Percentiles rank a stretch among this genome's conserved stretches.
Evolutionary conservation across 495 filamentous ascomycete species (phyloP).

Genomic region (Xanthoparmelia taractica): DNA sequence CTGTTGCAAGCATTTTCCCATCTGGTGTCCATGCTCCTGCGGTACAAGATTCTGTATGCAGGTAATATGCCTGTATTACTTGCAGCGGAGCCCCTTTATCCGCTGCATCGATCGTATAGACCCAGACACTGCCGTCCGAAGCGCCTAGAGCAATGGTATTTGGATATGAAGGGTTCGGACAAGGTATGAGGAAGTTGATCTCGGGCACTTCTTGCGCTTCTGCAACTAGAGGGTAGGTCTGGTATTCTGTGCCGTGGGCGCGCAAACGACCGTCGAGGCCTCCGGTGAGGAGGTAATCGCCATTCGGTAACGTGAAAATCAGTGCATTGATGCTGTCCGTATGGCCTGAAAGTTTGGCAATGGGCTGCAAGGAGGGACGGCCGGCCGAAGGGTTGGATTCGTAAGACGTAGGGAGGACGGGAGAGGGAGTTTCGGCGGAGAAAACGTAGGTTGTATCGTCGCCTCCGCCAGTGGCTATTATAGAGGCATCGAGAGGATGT

Average conservation of each 20-base stretch:
- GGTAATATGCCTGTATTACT: slow-evolving; percentile 83
- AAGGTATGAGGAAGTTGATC: slow-evolving; percentile 82
- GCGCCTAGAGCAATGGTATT: slow-evolving; percentile 89
- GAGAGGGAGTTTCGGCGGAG: slow-evolving; percentile 53
- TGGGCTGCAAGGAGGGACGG: slow-evolving; percentile 50
- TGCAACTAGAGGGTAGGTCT: slow-evolving; percentile 43
- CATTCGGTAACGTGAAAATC: slow-evolving; percentile 71
- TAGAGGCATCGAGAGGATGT: slow-evolving; percentile 68
- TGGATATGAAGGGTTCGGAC: slow-evolving; percentile 57
- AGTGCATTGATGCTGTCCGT: slow-evolving; percentile 84
- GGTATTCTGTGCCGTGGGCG: slow-evolving; percentile 41
- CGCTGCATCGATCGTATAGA: slow-evolving; percentile 69
- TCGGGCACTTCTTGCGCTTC: slow-evolving; percentile 82
- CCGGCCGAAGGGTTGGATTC: slow-evolving; percentile 53
- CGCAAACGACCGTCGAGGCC: slow-evolving; percentile 74
- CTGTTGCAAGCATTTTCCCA: slow-evolving; percentile 81
- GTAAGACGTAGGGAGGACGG: slow-evolving; percentile 67
- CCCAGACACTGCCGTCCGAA: slow-evolving; percentile 91
- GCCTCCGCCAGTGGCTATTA: slow-evolving; percentile 85
- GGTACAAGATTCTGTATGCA: slow-evolving; percentile 79
- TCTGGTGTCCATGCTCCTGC: slow-evolving; percentile 88
- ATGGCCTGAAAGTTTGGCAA: slow-evolving; percentile 74
- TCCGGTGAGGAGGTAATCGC: slow-evolving; percentile 76
- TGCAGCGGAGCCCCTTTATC: slow-evolving; percentile 56
- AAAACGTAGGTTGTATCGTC: slow-evolving; percentile 77